These are phyloP conservation scores for Lunasporangiospora selenospora DNA, from an alignment of 192 early-diverging fungal species.

Conservation along the genomic window DNA sequence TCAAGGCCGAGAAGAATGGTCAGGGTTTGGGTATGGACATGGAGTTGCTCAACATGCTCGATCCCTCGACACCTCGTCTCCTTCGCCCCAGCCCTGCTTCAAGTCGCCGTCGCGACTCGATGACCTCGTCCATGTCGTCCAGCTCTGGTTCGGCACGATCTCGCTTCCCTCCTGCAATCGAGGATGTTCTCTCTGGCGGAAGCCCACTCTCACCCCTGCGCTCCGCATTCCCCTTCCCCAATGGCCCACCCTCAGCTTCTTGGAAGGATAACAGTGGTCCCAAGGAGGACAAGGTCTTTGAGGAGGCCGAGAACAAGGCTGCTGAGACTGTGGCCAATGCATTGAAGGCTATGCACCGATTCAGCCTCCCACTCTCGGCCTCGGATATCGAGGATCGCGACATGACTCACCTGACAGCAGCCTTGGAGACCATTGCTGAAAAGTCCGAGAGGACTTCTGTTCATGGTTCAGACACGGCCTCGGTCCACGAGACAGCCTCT, in stretches of 20 bases:
- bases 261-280: constrained; percentile 11
- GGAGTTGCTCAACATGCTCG: constrained; percentile 39
- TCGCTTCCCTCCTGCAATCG: constrained; percentile 27
- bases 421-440: too few species aligned
- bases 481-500: constrained; percentile 3
- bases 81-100: constrained; percentile 13
- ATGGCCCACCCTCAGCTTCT: constrained; percentile 5
- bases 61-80: constrained; percentile 20
- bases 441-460: too few species aligned
- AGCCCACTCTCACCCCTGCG: constrained; percentile 39
- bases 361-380: constrained; percentile 32
- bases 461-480: constrained; percentile 16
- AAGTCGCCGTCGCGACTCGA: constrained; percentile 35
- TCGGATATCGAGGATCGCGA: constrained; percentile 25
- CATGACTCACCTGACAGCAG: constrained; percentile 18
- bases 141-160: constrained; percentile 27
- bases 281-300: constrained; percentile 38
- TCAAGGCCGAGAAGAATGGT: constrained; percentile 50
- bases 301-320: constrained; percentile 46
- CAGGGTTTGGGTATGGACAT: constrained; percentile 48
- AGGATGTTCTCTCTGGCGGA: constrained; percentile 13
- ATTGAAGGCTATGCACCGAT: constrained; percentile 45
- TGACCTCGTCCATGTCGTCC: constrained; percentile 36
- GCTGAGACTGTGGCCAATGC: constrained; percentile 40
- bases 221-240: constrained; percentile 32